phyloP scores from a whole-genome alignment of 441 rosid genomes.

The Dalechampia spathulata region DNA sequence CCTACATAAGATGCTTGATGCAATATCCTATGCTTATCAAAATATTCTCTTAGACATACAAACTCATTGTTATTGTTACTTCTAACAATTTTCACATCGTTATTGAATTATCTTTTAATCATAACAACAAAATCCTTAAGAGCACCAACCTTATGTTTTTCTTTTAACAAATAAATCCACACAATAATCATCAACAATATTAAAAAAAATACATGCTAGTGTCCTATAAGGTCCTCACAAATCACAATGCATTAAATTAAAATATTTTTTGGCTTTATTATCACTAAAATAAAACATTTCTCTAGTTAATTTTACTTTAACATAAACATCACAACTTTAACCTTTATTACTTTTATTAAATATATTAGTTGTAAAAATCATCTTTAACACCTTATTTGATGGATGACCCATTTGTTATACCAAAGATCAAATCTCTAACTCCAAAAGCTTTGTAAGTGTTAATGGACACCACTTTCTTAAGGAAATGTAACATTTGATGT shows the following conservation, averaged over 20 bases:
- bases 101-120: background rate
- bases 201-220: background rate
- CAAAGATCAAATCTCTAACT: too few relatives aligned
- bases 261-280: background rate
- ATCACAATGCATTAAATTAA: background rate
- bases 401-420: too few relatives aligned
- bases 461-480: too few relatives aligned
- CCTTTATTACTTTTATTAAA: too few relatives aligned
- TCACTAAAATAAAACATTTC: background rate
- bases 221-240: background rate
- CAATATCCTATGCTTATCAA: background rate
- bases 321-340: background rate
- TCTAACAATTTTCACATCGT: background rate
- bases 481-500: too few relatives aligned
- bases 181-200: background rate
- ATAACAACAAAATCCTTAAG: background rate
- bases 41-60: background rate
- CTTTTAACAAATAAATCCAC: background rate
- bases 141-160: background rate
- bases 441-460: too few relatives aligned
- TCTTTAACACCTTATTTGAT: too few relatives aligned
- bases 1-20: background rate
- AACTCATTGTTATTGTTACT: background rate
- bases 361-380: too few relatives aligned
- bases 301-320: background rate